phyloP scores from a whole-genome alignment of 306 rosid genomes.

The Mimosa pudica region DNA sequence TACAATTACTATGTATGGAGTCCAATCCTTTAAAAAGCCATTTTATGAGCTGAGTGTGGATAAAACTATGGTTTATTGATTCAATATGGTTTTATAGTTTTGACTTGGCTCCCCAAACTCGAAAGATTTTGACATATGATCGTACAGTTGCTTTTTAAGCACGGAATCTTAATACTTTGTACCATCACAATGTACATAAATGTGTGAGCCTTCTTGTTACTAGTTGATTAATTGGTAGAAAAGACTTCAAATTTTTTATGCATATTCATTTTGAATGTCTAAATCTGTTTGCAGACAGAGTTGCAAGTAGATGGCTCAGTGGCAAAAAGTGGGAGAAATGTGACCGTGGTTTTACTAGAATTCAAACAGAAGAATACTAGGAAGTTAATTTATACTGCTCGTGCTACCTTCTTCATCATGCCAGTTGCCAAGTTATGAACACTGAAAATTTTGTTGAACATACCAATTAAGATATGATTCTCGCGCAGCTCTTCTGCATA shows the following conservation, averaged over 20 bases:
- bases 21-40: conserved; percentile 16
- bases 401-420: conserved; percentile 60
- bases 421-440: conserved; percentile 58
- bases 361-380: conserved; percentile 55
- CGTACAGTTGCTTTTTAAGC: no score
- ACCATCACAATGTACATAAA: background rate
- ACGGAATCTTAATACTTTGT: no score
- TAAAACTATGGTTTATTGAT: background rate
- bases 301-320: conserved; percentile 52
- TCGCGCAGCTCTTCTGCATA: background rate
- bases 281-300: conserved; percentile 46
- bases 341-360: conserved; percentile 56
- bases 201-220: background rate
- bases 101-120: background rate
- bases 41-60: background rate
- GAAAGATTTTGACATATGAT: background rate
- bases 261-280: background rate
- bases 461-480: background rate
- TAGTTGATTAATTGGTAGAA: background rate
- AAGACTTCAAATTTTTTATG: background rate
- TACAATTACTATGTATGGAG: background rate
- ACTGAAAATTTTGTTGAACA: conserved; percentile 7
- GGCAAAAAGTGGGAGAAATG: conserved; percentile 72
- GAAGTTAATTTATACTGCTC: conserved; percentile 53
- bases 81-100: background rate